Base-by-base conservation (phyloP, 805 yeast genomes). In the Metschnikowia dekortorum region DNA sequence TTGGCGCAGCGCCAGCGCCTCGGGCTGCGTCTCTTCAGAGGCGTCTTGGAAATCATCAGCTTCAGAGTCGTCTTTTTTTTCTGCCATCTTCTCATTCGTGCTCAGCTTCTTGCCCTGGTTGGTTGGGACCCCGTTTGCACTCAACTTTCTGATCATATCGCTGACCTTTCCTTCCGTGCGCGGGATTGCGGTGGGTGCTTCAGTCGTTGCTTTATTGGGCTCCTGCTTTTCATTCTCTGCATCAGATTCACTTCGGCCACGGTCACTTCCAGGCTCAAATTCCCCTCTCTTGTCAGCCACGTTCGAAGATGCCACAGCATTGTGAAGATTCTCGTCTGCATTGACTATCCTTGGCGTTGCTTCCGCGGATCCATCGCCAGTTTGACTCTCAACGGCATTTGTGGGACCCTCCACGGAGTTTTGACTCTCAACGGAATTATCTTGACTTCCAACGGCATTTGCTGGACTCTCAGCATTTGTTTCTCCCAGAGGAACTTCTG, bases 1-100 rank as follows among this genome's bases (percentile, higher is more conserved):
- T 36, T 66, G 66, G 44, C 61, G 62, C 18, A 71, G 54, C 30
- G 57, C 48, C 37, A 68, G 41, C 4, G 47, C 45, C 28, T 41
- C 44, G 7, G 52, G 66, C 28, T 61, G 62, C 46, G 60, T 61
- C 31, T 53, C 63, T 14, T 34, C 46, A 10, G 44, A 41, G 14
- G 48, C 45, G 2, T 47, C 49, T n/a, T 39, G 32, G 13, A 28
- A n/a, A 13, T n/a, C 42, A 2, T 39, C 42, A 8, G 44, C 36
- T 8, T 32, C 29, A 14, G 40, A 4, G 6, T 22, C 44, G 5
- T 34, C 33, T 13, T 31, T 45, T 26, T 39, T 39, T 11, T 40
- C 39, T 31, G 32, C n/a, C 8, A 18, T 11, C 18, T 43, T 34
- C 6, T n/a, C 32, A 3, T 14, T 30, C 38, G 13, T 33, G 31